Conservation (phyloP, 2,329 filamentous ascomycete genomes). For the Phialocephala subalpina region DNA sequence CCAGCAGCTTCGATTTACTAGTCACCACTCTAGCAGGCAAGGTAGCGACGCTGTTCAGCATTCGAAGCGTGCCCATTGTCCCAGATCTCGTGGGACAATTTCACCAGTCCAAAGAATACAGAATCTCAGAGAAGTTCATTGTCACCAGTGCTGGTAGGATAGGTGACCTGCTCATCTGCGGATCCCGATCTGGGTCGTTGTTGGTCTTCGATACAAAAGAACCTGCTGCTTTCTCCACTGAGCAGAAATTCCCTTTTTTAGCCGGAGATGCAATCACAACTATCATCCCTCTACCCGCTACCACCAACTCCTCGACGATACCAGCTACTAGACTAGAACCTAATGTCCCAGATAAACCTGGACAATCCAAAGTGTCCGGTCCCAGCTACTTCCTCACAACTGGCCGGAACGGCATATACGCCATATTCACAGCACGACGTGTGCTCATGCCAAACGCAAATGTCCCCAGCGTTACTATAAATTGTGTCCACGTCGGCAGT, state of each 20-base stretch:
- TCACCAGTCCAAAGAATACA: constrained; percentile 7
- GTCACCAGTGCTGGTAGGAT: constrained; percentile 58
- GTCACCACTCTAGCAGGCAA: constrained; percentile 46
- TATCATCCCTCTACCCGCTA: constrained; percentile 58
- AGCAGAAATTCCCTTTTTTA: background rate
- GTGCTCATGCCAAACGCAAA: constrained; percentile 23
- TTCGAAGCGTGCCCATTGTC: constrained; percentile 1
- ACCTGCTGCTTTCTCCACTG: background rate
- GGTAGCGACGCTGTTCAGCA: constrained; percentile 43
- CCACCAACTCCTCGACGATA: background rate
- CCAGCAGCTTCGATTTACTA: constrained; percentile 30
- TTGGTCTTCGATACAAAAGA: constrained; percentile 51
- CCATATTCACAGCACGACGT: constrained; percentile 57
- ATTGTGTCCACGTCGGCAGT: constrained; percentile 69
- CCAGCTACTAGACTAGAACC: too few relatives aligned
- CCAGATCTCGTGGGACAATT: background rate
- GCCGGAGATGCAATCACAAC: constrained; percentile 71
- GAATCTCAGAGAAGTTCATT: constrained; percentile 52
- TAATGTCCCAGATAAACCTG: too few relatives aligned
- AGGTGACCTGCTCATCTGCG: constrained; percentile 54
- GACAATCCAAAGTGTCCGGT: constrained; percentile 12
- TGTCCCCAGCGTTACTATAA: constrained; percentile 11
- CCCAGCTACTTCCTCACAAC: constrained; percentile 70
- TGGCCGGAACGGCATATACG: constrained; percentile 79
- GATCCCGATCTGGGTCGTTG: constrained; percentile 63